Evolutionary conservation across 2,329 filamentous ascomycete genomes (phyloP).

Genomic region (Alternaria metachromatica): DNA sequence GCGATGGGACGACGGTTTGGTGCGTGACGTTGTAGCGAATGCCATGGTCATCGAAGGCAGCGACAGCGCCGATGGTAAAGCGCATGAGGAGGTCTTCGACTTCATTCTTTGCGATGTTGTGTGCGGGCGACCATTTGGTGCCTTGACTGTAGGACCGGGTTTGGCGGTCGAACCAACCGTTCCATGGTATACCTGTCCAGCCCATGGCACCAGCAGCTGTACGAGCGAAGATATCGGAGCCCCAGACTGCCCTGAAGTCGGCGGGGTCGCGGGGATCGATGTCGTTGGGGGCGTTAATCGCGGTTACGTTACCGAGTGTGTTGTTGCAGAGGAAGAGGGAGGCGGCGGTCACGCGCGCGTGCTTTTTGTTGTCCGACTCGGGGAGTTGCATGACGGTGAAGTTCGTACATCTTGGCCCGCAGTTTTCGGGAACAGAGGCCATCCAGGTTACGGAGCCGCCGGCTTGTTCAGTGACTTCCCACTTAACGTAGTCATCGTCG

Average conservation of each 20-base stretch:
- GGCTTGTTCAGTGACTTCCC: too few species aligned
- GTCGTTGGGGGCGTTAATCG: slow-evolving; percentile 20
- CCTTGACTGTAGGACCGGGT: slow-evolving; percentile 29
- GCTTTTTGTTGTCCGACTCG: too few species aligned
- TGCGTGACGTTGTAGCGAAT: slow-evolving; percentile 26
- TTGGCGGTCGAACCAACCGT: slow-evolving; percentile 21
- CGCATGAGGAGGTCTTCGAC: slow-evolving; percentile 36
- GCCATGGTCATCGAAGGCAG: slow-evolving; percentile 45
- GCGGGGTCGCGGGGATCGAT: slow-evolving; percentile 19
- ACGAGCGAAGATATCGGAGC: slow-evolving; percentile 17
- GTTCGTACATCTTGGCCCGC: slow-evolving; percentile 44
- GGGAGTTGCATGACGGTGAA: slow-evolving; percentile 38
- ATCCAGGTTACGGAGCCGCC: too few species aligned
- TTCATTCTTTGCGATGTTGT: background rate
- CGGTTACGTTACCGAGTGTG: slow-evolving; percentile 20
- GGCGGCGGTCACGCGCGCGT: too few species aligned
- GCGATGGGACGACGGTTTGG: slow-evolving; percentile 12
- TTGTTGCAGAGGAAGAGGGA: slow-evolving; percentile 41
- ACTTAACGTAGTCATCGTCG: too few species aligned
- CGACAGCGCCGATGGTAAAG: slow-evolving; percentile 40
- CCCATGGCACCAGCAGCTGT: slow-evolving; percentile 41
- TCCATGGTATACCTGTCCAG: slow-evolving; percentile 37
- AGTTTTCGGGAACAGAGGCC: slow-evolving; percentile 4
- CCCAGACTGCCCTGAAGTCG: slow-evolving; percentile 30
- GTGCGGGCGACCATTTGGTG: slow-evolving; percentile 34